A percentile compares a stretch with the other conserved stretches of the same genome.
Conservation (phyloP, 805 yeast species). For the Saccharomycopsis sp. region DNA sequence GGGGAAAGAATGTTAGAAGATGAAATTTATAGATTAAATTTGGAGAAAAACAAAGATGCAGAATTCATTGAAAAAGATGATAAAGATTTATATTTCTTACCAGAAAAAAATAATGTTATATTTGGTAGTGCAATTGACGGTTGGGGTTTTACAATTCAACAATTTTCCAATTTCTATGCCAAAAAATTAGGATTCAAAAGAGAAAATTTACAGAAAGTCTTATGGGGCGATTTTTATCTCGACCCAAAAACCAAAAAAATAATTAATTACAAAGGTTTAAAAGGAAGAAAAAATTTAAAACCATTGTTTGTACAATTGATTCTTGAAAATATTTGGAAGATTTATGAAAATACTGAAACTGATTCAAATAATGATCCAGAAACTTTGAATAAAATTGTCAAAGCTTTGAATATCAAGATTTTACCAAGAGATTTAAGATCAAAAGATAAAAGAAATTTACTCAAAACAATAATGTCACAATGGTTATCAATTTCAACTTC, state of each 20-base stretch:
- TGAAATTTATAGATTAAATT: conserved; percentile 58
- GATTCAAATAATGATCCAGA: conserved; percentile 42
- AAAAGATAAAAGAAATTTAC: conserved; percentile 56
- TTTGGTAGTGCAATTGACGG: conserved; percentile 93
- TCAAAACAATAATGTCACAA: conserved; percentile 68
- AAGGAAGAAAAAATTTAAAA: conserved; percentile 46
- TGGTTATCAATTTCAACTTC: conserved; percentile 94
- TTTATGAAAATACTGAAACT: conserved; percentile 60
- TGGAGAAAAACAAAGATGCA: conserved; percentile 29
- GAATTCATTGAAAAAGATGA: conserved; percentile 67
- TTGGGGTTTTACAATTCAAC: conserved; percentile 92
- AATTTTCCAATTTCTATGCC: conserved; percentile 80
- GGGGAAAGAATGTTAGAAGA: conserved; percentile 92
- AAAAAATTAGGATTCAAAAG: conserved; percentile 77
- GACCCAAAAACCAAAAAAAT: conserved; percentile 88
- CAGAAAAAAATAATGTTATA: conserved; percentile 79
- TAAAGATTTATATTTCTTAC: conserved; percentile 74
- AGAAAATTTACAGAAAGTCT: conserved; percentile 65
- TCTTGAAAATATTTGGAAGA: conserved; percentile 85
- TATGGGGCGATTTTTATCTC: conserved; percentile 91
- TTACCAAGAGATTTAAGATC: conserved; percentile 69
- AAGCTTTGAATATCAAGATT: conserved; percentile 56
- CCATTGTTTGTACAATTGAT: conserved; percentile 84
- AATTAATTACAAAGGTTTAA: conserved; percentile 51
- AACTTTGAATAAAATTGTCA: conserved; percentile 63